Conservation (phyloP, 2,329 filamentous ascomycete species). For the Diaporthe destruens region DNA sequence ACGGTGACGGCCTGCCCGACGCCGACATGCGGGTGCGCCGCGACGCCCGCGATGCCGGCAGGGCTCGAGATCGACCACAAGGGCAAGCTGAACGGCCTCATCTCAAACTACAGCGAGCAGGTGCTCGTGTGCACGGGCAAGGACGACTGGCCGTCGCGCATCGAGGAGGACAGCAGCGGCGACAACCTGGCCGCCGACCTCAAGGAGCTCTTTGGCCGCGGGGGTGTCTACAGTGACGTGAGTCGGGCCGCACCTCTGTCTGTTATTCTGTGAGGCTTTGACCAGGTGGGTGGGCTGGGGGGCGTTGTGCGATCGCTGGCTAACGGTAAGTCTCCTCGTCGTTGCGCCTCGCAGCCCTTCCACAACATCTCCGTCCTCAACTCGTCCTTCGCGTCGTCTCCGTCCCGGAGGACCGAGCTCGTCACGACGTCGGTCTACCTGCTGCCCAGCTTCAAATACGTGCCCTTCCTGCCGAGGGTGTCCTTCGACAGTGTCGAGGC, state of each 20-base stretch:
- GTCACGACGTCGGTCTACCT: constrained; percentile 78
- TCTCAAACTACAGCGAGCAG: constrained; percentile 84
- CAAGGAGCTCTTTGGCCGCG: constrained; percentile 76
- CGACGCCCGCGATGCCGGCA: constrained; percentile 72
- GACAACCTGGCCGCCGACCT: constrained; percentile 78
- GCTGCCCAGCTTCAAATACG: constrained; percentile 85
- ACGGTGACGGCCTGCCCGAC: constrained; percentile 74
- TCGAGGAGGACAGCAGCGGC: constrained; percentile 82
- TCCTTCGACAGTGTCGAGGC: constrained; percentile 67
- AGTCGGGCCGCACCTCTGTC: constrained; percentile 48
- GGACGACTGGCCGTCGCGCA: constrained; percentile 83
- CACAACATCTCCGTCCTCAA: constrained; percentile 84
- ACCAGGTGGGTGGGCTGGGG: constrained; percentile 20
- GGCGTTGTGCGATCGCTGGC: constrained; percentile 44
- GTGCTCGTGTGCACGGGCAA: constrained; percentile 86
- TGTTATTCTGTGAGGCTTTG: too few relatives aligned
- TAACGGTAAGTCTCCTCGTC: constrained; percentile 50
- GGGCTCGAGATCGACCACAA: constrained; percentile 81
- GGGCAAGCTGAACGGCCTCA: constrained; percentile 79
- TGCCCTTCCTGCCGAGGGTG: constrained; percentile 77
- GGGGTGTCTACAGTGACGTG: constrained; percentile 76
- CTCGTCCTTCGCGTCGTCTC: constrained; percentile 76
- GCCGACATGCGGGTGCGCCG: constrained; percentile 81
- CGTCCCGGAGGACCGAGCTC: constrained; percentile 58
- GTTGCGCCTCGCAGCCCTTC: constrained; percentile 74